A percentile compares a stretch with the other conserved stretches of the same genome.
These are phyloP conservation scores for Tricholoma matsutake DNA, from an alignment of 768 basidiomycete species.

Conservation along the genomic window DNA sequence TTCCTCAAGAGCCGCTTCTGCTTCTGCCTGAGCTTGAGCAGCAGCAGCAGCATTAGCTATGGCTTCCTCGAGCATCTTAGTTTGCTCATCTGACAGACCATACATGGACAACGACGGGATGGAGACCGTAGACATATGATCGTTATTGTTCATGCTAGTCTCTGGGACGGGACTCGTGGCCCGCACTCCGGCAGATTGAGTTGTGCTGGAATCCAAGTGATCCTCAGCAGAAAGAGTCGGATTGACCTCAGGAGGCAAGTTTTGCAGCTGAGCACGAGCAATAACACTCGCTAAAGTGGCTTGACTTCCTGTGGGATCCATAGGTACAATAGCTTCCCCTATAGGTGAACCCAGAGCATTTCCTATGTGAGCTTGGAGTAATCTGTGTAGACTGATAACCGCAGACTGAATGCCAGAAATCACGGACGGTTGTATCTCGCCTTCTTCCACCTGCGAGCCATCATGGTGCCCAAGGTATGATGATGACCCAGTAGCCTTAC, in stretches of 20 bases:
- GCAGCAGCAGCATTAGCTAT: constrained; percentile 73
- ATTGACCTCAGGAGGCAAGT: constrained; percentile 19
- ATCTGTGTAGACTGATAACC: constrained; percentile 51
- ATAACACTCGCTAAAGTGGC: constrained; percentile 72
- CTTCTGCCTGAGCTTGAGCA: constrained; percentile 76
- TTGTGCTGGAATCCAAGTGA: background rate
- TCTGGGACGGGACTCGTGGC: background rate
- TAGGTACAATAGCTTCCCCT: constrained; percentile 24
- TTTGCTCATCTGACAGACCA: constrained; percentile 72
- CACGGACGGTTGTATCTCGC: constrained; percentile 50
- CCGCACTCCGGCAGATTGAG: background rate
- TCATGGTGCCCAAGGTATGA: constrained; percentile 23
- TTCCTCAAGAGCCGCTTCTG: constrained; percentile 73
- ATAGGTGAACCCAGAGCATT: constrained; percentile 46
- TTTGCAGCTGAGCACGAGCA: constrained; percentile 63
- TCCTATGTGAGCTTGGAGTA: constrained; percentile 57
- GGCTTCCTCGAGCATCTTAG: constrained; percentile 64
- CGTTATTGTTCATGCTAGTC: background rate
- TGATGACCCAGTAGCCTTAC: constrained; percentile 24
- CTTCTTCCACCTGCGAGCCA: constrained; percentile 48
- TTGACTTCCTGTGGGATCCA: constrained; percentile 53
- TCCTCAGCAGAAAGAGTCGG: background rate
- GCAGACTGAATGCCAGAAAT: constrained; percentile 49
- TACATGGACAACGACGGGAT: constrained; percentile 57
- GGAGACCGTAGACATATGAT: constrained; percentile 14